Evolutionary conservation across 495 filamentous ascomycete species (phyloP).

Genomic region (Penicillium simplicissimum): DNA sequence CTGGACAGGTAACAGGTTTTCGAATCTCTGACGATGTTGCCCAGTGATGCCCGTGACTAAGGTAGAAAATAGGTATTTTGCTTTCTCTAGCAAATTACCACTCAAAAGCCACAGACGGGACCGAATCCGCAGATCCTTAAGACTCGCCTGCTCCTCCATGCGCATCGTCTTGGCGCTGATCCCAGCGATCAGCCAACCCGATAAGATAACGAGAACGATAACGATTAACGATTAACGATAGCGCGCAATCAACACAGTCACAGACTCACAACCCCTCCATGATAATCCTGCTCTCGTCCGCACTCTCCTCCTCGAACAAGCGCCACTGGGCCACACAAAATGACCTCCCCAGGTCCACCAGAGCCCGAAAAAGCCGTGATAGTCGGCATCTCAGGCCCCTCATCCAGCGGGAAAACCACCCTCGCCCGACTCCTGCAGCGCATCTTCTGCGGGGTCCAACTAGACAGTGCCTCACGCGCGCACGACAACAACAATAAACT

Average conservation of each 20-base stretch:
- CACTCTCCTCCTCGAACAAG: not conserved
- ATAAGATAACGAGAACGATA: slow-evolving; percentile 4
- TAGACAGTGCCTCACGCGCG: not conserved
- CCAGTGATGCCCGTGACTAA: too few species aligned
- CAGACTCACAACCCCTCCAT: not conserved
- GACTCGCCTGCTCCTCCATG: too few species aligned
- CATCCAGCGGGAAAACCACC: slow-evolving; percentile 79
- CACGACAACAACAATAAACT: slow-evolving; percentile 3
- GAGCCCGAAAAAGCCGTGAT: slow-evolving; percentile 46
- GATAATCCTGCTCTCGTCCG: not conserved
- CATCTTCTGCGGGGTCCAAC: slow-evolving; percentile 53
- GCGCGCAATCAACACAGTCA: not conserved
- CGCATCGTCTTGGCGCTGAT: not conserved
- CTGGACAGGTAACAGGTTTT: too few species aligned
- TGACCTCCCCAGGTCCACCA: slow-evolving; percentile 10
- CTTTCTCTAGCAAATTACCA: too few species aligned
- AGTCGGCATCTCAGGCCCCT: slow-evolving; percentile 73
- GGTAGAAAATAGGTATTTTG: too few species aligned
- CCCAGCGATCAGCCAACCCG: not conserved
- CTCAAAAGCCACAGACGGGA: too few species aligned
- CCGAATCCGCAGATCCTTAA: too few species aligned
- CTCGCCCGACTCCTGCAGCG: slow-evolving; percentile 70
- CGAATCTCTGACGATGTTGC: too few species aligned
- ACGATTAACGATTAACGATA: not conserved
- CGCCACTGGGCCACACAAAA: slow-evolving; percentile 9